A percentile compares a stretch with the other conserved stretches of the same genome.
phyloP scores from a whole-genome alignment of 345 rosid species.

The Boechera retrofracta region DNA sequence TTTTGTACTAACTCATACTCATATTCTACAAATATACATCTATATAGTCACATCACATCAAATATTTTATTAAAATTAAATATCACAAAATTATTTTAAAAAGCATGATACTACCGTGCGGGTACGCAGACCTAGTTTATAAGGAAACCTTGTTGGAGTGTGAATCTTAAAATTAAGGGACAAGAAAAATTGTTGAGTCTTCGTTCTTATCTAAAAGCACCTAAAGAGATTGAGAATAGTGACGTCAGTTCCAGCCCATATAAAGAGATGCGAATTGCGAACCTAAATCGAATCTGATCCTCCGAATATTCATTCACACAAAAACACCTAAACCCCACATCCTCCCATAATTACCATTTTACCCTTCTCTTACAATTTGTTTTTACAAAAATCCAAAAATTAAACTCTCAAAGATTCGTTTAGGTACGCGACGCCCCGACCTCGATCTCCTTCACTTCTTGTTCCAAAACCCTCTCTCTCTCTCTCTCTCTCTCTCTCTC shows the following conservation, averaged over 20 bases:
- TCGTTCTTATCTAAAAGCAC: slow-evolving; percentile 40
- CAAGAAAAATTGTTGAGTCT: slow-evolving; percentile 20
- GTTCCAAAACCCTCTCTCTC: slow-evolving; percentile 13
- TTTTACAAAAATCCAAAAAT: neutral
- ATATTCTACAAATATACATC: no score
- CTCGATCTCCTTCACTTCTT: slow-evolving; percentile 26
- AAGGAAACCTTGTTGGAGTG: neutral
- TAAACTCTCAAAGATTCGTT: slow-evolving; percentile 40
- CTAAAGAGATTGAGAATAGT: slow-evolving; percentile 19
- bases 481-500: slow-evolving; percentile 10
- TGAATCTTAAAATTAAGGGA: neutral
- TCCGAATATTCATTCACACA: slow-evolving; percentile 44
- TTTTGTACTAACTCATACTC: no score
- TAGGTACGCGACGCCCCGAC: slow-evolving; percentile 53
- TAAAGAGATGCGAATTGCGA: slow-evolving; percentile 30
- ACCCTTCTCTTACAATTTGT: slow-evolving; percentile 8
- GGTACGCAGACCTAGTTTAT: neutral
- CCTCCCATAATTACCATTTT: neutral
- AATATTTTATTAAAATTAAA: no score
- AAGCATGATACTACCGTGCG: no score
- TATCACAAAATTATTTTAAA: no score
- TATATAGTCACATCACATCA: no score
- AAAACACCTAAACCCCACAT: slow-evolving; percentile 16
- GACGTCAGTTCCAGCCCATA: slow-evolving; percentile 43
- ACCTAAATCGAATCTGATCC: slow-evolving; percentile 45